phyloP scores from a whole-genome alignment of 352 stramenopile species.

The Phytopythium chamaehyphon region DNA sequence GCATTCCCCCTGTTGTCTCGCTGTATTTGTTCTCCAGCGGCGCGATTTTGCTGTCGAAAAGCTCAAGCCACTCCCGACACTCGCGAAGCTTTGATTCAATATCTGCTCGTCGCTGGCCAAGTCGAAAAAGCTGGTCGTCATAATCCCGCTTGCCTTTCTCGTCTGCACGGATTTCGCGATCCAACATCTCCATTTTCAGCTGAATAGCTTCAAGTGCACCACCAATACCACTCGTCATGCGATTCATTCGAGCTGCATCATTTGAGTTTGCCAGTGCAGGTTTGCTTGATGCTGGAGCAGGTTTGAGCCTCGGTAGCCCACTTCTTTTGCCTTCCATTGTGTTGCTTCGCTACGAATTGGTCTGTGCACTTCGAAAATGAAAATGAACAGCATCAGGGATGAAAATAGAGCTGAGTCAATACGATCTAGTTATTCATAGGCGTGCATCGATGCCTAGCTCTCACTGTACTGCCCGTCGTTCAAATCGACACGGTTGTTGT shows the following conservation, averaged over 20 bases:
- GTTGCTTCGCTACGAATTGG: not conserved
- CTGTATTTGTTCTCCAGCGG: conserved; percentile 66
- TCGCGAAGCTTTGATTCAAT: conserved; percentile 48
- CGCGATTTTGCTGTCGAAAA: conserved; percentile 71
- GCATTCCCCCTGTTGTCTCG: conserved; percentile 73
- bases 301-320: conserved; percentile 46
- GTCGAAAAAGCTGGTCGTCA: conserved; percentile 67
- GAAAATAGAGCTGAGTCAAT: no score
- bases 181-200: conserved; percentile 55
- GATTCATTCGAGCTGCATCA: conserved; percentile 66
- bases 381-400: no score
- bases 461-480: not conserved
- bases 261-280: conserved; percentile 34
- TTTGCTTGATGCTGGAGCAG: conserved; percentile 35
- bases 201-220: conserved; percentile 57
- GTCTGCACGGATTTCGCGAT: conserved; percentile 65
- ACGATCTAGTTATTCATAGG: no score
- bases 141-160: conserved; percentile 79
- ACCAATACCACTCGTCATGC: conserved; percentile 61
- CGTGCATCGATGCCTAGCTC: no score
- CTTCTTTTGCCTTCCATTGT: not conserved
- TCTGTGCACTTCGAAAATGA: no score
- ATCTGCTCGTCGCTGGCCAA: conserved; percentile 48
- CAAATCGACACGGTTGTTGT: not conserved
- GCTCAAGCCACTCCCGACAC: conserved; percentile 52